These are phyloP conservation scores for Vachellia collinsii DNA, from an alignment of 306 rosid species.

Conservation along the genomic window DNA sequence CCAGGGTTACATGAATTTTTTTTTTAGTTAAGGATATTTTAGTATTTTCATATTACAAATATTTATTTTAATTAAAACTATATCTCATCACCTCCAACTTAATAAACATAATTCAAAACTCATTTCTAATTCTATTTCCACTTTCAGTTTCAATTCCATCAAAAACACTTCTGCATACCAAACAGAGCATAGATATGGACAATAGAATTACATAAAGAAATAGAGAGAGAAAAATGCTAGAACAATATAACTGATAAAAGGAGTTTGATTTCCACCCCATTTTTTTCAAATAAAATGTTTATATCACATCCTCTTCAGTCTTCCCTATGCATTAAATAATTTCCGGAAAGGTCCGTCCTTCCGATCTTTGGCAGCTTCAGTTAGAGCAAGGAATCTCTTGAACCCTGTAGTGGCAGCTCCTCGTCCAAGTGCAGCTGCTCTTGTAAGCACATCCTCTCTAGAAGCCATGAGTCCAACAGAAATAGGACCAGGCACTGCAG, in stretches of 20 bases:
- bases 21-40: too few relatives aligned
- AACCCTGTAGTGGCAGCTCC: slow-evolving; percentile 99
- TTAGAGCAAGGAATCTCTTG: slow-evolving; percentile 95
- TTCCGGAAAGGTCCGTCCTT: slow-evolving; percentile 96
- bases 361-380: slow-evolving; percentile 97
- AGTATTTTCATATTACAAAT: too few relatives aligned
- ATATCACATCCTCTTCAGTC: not conserved
- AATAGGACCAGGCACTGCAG: slow-evolving; percentile 54
- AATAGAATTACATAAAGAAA: slow-evolving; percentile 38
- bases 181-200: not conserved
- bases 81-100: too few relatives aligned
- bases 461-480: slow-evolving; percentile 66
- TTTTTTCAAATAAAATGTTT: slow-evolving; percentile 7
- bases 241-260: not conserved
- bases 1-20: too few relatives aligned
- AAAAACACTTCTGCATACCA: too few relatives aligned
- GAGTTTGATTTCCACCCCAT: not conserved
- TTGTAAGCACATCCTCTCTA: slow-evolving; percentile 79
- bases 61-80: too few relatives aligned
- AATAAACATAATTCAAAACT: too few relatives aligned
- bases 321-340: slow-evolving; percentile 73
- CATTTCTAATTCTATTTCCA: too few relatives aligned
- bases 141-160: too few relatives aligned
- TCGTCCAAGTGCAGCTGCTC: slow-evolving; percentile 98
- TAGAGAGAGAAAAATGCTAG: not conserved